A percentile compares a stretch with the other conserved stretches of the same genome.
Conservation (phyloP, 768 basidiomycete genomes). For the Rhodocollybia butyracea region DNA sequence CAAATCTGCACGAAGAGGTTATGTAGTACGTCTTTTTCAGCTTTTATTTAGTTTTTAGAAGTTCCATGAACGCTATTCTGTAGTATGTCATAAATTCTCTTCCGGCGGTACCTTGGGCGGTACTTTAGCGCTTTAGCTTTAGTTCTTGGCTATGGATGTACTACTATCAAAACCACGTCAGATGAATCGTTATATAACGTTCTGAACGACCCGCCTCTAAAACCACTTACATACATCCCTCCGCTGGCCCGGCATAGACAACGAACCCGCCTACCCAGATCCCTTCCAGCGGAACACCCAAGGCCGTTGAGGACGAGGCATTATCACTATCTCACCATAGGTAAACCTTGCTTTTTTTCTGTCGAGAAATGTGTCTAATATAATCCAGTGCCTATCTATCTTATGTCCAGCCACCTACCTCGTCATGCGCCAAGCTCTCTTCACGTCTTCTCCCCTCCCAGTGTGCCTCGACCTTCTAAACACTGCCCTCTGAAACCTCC, state of each 20-base stretch:
- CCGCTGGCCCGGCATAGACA: slow-evolving; percentile 78
- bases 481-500: slow-evolving; percentile 46
- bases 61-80: slow-evolving; percentile 60
- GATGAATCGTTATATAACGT: slow-evolving; percentile 20
- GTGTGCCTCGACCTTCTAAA: slow-evolving; percentile 22
- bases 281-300: slow-evolving; percentile 81
- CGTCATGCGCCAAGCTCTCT: slow-evolving; percentile 51
- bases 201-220: slow-evolving; percentile 46
- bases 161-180: neutral
- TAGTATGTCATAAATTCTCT: slow-evolving; percentile 72
- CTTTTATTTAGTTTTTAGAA: neutral
- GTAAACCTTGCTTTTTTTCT: slow-evolving; percentile 30
- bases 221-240: slow-evolving; percentile 72
- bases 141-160: too few species aligned
- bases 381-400: neutral
- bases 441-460: slow-evolving; percentile 34
- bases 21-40: slow-evolving; percentile 57
- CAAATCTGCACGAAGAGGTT: slow-evolving; percentile 57
- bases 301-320: slow-evolving; percentile 63
- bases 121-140: too few species aligned
- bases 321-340: slow-evolving; percentile 81
- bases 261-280: slow-evolving; percentile 76
- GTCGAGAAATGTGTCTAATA: neutral
- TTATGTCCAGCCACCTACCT: slow-evolving; percentile 80
- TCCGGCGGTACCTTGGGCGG: too few species aligned